Conservation (phyloP, 139 green algal species). For the Ulvella scutata region DNA sequence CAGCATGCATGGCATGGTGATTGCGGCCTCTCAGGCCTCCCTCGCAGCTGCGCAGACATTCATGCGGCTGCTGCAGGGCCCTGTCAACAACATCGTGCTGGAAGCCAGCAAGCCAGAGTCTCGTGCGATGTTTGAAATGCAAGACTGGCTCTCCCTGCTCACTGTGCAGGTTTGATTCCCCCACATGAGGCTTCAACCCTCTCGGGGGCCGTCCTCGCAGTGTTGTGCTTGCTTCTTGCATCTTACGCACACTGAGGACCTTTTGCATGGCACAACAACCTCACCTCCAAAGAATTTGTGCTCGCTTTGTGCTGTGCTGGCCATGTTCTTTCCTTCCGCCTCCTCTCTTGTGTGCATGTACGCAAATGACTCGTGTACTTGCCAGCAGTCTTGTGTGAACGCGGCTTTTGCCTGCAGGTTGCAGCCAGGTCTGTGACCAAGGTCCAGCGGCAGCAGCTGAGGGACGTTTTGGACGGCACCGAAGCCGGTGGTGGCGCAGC, state of each 20-base stretch:
- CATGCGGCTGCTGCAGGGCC: not conserved
- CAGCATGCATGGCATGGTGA: not conserved
- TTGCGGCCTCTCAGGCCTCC: not conserved
- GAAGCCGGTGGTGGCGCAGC: not conserved
- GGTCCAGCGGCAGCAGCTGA: not conserved
- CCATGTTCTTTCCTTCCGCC: too few species aligned
- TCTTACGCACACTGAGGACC: too few species aligned
- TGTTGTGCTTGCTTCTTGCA: too few species aligned
- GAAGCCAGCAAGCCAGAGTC: not conserved
- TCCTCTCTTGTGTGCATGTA: too few species aligned
- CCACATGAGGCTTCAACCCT: too few species aligned
- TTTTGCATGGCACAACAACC: too few species aligned
- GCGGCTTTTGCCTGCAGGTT: too few species aligned
- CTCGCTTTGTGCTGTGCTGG: too few species aligned
- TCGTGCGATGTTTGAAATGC: not conserved
- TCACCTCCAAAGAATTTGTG: too few species aligned
- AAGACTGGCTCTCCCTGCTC: constrained; percentile 1
- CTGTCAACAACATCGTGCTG: constrained; percentile 3
- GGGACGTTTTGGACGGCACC: not conserved
- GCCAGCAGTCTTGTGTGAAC: too few species aligned
- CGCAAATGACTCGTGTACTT: too few species aligned
- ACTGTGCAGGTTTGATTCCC: not conserved
- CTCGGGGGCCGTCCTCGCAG: too few species aligned
- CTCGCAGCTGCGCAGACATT: not conserved
- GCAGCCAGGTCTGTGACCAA: constrained; percentile 3